phyloP scores from a whole-genome alignment of 1,139 yeast species.

The Kluyveromyces sp. region DNA sequence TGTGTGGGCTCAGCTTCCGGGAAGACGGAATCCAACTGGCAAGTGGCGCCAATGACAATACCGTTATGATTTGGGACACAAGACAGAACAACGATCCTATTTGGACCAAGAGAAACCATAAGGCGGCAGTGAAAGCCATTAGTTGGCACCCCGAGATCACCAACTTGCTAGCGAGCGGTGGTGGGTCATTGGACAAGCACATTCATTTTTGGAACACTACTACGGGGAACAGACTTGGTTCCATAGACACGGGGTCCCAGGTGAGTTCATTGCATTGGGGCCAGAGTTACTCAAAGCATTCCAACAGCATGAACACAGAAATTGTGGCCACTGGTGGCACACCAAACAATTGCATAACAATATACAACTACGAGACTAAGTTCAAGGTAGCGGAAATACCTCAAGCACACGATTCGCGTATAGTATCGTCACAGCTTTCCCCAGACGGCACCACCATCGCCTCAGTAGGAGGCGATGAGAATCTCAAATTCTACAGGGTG shows the following conservation, averaged over 20 bases:
- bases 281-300: conserved; percentile 37
- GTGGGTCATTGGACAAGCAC: conserved; percentile 85
- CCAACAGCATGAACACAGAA: conserved; percentile 63
- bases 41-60: conserved; percentile 90
- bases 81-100: conserved; percentile 60
- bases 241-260: conserved; percentile 90
- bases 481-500: conserved; percentile 88
- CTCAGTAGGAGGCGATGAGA: conserved; percentile 95
- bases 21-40: conserved; percentile 80
- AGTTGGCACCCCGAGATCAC: conserved; percentile 91
- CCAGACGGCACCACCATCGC: conserved; percentile 90
- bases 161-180: conserved; percentile 87
- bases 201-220: conserved; percentile 95
- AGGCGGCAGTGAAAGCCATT: conserved; percentile 92
- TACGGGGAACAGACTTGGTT: conserved; percentile 79
- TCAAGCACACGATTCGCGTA: conserved; percentile 86
- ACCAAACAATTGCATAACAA: conserved; percentile 77
- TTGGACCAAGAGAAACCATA: conserved; percentile 71
- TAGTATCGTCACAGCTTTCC: conserved; percentile 72
- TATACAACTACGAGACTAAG: conserved; percentile 80
- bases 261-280: conserved; percentile 94
- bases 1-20: conserved; percentile 88
- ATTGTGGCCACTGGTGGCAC: conserved; percentile 92
- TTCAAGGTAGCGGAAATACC: conserved; percentile 83
- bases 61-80: conserved; percentile 93